Conservation (phyloP, 305 asterid genomes). For the Ruellia speciosa region DNA sequence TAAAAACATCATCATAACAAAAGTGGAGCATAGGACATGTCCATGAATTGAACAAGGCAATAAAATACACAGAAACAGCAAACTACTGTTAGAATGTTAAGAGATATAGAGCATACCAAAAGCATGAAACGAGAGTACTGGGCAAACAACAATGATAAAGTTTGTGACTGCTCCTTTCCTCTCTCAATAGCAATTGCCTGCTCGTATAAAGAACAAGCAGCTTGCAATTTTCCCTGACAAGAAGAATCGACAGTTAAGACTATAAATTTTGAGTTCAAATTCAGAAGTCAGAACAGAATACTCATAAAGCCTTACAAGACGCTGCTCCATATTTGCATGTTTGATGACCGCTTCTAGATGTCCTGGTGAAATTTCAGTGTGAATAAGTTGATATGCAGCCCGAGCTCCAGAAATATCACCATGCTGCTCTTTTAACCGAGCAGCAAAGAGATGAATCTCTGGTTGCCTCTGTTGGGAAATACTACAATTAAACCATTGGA, state of each 20-base stretch:
- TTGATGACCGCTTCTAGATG: constrained; percentile 86
- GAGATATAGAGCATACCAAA: constrained; percentile 43
- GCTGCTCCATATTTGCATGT: constrained; percentile 95
- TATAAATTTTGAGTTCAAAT: constrained; percentile 6
- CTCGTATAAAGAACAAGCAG: constrained; percentile 78
- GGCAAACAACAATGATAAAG: constrained; percentile 75
- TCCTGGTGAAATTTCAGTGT: constrained; percentile 89
- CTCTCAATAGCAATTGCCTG: constrained; percentile 91
- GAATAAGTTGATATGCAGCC: constrained; percentile 88
- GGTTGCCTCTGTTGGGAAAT: constrained; percentile 76
- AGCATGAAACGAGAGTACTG: constrained; percentile 80
- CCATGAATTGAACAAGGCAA: background rate
- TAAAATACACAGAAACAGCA: background rate
- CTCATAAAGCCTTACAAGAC: constrained; percentile 57
- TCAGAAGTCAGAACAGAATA: constrained; percentile 6
- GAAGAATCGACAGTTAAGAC: constrained; percentile 9
- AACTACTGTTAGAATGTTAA: background rate
- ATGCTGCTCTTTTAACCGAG: constrained; percentile 80
- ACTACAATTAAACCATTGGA: constrained; percentile 22
- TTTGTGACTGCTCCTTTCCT: constrained; percentile 90
- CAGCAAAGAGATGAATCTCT: constrained; percentile 92
- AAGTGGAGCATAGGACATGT: background rate
- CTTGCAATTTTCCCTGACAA: constrained; percentile 74
- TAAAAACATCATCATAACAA: too few relatives aligned
- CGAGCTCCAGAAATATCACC: constrained; percentile 81